A percentile compares a stretch with the other conserved stretches of the same genome.
phyloP scores from a whole-genome alignment of 1,284 basidiomycete genomes.

The Sphaerobolus stellatus region DNA sequence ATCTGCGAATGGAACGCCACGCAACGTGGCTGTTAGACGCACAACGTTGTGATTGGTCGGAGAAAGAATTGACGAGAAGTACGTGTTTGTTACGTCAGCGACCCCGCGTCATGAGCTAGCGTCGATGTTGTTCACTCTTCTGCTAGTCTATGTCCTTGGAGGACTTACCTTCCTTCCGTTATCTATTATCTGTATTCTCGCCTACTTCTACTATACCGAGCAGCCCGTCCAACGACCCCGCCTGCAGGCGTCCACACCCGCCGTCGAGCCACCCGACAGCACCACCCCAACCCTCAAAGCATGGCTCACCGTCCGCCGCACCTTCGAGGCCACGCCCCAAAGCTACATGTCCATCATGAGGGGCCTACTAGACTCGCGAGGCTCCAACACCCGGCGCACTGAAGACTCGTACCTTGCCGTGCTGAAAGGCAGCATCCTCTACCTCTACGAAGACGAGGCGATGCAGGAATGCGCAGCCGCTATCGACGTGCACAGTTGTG shows the following conservation, averaged over 20 bases:
- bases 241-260: constrained; percentile 15
- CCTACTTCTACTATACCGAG: constrained; percentile 72
- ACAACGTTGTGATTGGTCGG: too few species aligned
- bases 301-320: constrained; percentile 83
- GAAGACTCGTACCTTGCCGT: constrained; percentile 89
- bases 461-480: constrained; percentile 86
- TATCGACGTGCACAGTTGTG: constrained; percentile 74
- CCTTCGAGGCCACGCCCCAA: constrained; percentile 64
- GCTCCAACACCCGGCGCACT: constrained; percentile 74
- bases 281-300: constrained; percentile 57
- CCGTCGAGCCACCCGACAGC: constrained; percentile 16
- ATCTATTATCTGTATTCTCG: too few species aligned
- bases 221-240: constrained; percentile 66
- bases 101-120: too few species aligned
- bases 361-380: constrained; percentile 70
- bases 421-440: constrained; percentile 85
- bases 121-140: too few species aligned
- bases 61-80: too few species aligned
- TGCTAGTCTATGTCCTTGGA: too few species aligned
- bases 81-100: too few species aligned
- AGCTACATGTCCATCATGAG: constrained; percentile 69
- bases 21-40: too few species aligned
- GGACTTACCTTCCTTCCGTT: too few species aligned
- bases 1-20: too few species aligned
- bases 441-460: constrained; percentile 87